Evolutionary conservation across 768 basidiomycete genomes (phyloP), one percentile per base, ranked within the genome.

Genomic region (Pulveroboletus frians): DNA sequence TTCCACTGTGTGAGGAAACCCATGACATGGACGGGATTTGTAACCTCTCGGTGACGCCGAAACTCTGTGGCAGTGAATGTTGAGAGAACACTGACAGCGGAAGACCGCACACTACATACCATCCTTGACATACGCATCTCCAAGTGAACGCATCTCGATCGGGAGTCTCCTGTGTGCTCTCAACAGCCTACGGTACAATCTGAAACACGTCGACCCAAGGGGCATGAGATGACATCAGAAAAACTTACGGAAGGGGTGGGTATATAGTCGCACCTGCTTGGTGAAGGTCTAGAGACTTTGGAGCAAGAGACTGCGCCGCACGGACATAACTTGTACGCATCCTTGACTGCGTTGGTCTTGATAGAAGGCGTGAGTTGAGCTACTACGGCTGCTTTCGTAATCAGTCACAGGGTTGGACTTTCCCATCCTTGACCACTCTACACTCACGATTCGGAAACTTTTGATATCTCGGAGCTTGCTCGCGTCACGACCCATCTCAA

Each of bases 1-100:
- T 95, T 96, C 95, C 95, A 99, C 61, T 97, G 90, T 3, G 87
- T 85, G 9, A 98, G 75, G 63, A 99, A 99, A 3, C 92, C 93
- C 65, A 98, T 95, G 53, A 97, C 82, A 65, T 97, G 83, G 8
- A 85, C 75, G 3, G 92, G 89, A 68, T 98, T 97, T 18, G 84
- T 84, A 10, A 84, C 80, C 20, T 78, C 72, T 57, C 73, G 81
- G 55, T 96, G 94, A 39, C 87, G 74, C 7, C 88, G 83, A 68
- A 96, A 98, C 69, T 99, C 95, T 91, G 52, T 18, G n/a, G 18
- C 30, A 38, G 18, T 1, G 32, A 50, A 47, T 14, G 46, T 35
- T 56, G 44, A 44, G 46, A 30, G 39, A 51, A 50, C 23, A 21
- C 11, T 6, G 23, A 37, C 20, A 9, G 10, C 8, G 35, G 31